Evolutionary conservation across 2,329 filamentous ascomycete genomes (phyloP).

Genomic region (Exserohilum turcica): DNA sequence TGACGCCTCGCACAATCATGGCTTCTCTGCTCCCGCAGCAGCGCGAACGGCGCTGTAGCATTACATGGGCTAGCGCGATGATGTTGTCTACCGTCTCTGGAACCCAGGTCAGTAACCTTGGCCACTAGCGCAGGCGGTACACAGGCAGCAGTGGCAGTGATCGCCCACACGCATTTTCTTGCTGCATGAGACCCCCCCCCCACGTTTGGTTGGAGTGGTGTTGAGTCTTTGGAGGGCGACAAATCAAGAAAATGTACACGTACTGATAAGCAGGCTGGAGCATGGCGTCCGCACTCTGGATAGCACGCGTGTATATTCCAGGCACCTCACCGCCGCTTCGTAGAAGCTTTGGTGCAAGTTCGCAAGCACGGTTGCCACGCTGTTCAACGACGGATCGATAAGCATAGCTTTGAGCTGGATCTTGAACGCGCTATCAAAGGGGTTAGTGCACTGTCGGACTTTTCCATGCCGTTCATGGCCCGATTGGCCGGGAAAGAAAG

Average conservation of each 20-base stretch:
- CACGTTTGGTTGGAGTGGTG: slow-evolving; percentile 18
- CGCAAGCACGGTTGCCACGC: slow-evolving; percentile 66
- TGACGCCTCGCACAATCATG: slow-evolving; percentile 48
- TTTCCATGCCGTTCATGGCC: neutral
- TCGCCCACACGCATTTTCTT: slow-evolving; percentile 20
- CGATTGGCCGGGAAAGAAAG: slow-evolving; percentile 8
- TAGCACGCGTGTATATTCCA: slow-evolving; percentile 66
- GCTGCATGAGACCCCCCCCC: slow-evolving; percentile 18
- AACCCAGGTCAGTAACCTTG: slow-evolving; percentile 23
- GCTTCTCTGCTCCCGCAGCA: slow-evolving; percentile 45
- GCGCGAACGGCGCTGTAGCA: slow-evolving; percentile 63
- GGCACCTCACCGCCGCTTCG: slow-evolving; percentile 78
- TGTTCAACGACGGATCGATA: slow-evolving; percentile 80
- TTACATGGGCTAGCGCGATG: slow-evolving; percentile 65
- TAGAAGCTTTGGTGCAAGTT: slow-evolving; percentile 77
- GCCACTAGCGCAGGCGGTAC: slow-evolving; percentile 14
- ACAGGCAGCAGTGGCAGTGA: slow-evolving; percentile 11
- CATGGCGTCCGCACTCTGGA: slow-evolving; percentile 61
- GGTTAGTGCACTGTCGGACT: slow-evolving; percentile 20
- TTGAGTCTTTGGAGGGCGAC: slow-evolving; percentile 1
- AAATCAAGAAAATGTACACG: slow-evolving; percentile 33
- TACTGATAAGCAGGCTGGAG: slow-evolving; percentile 64
- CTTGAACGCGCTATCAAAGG: slow-evolving; percentile 68
- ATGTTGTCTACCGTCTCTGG: slow-evolving; percentile 69
- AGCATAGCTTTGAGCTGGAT: slow-evolving; percentile 85